These are phyloP conservation scores for Atkinsonella hypoxylon DNA, from an alignment of 2,329 filamentous ascomycete genomes.

Conservation along the genomic window DNA sequence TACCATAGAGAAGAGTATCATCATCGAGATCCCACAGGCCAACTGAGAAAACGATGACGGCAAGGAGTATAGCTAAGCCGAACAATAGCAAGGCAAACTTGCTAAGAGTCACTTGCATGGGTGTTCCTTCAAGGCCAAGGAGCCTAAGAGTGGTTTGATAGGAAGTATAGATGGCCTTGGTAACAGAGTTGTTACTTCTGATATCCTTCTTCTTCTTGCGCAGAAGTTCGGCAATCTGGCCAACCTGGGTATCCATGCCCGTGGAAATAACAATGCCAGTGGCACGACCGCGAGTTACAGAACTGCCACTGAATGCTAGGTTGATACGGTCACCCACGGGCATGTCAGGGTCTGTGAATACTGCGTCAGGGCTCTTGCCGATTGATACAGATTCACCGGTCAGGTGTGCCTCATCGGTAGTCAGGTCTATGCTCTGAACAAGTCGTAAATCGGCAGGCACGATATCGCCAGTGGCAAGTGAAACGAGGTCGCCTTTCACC, in stretches of 20 bases:
- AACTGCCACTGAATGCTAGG: constrained; percentile 59
- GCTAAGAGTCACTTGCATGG: constrained; percentile 72
- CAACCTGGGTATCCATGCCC: constrained; percentile 66
- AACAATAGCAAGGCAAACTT: constrained; percentile 78
- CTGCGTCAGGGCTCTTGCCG: constrained; percentile 47
- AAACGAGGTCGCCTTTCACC: constrained; percentile 55
- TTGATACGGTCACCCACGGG: constrained; percentile 59
- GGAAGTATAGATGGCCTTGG: constrained; percentile 29
- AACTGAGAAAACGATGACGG: constrained; percentile 49
- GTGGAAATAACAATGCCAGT: constrained; percentile 57
- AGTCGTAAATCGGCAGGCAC: constrained; percentile 58
- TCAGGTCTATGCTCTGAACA: constrained; percentile 57
- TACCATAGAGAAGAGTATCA: constrained; percentile 49
- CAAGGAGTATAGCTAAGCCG: constrained; percentile 51
- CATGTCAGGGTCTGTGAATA: constrained; percentile 40
- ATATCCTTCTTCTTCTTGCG: constrained; percentile 40
- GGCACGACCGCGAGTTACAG: constrained; percentile 58
- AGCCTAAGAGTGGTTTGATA: constrained; percentile 37
- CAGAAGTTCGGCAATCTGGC: constrained; percentile 61
- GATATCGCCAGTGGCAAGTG: constrained; percentile 52
- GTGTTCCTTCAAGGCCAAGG: constrained; percentile 62
- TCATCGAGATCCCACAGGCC: constrained; percentile 40
- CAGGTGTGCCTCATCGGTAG: constrained; percentile 63
- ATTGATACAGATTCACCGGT: constrained; percentile 64
- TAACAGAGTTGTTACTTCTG: constrained; percentile 28